A percentile compares a stretch with the other conserved stretches of the same genome.
These are phyloP conservation scores for Aegle marmelos DNA, from an alignment of 345 rosid species.

Conservation along the genomic window DNA sequence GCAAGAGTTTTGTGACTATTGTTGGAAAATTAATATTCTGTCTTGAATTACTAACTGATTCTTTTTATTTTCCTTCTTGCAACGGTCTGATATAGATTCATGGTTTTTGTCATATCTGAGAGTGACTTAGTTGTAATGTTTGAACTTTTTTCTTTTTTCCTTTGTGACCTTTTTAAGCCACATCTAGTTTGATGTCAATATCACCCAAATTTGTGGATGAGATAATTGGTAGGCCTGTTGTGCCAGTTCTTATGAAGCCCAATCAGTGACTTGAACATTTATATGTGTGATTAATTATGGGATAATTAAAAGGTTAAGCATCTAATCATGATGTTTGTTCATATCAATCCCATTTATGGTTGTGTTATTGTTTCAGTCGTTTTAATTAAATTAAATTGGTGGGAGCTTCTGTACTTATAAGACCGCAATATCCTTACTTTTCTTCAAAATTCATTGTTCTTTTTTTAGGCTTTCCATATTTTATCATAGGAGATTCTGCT, in stretches of 20 bases:
- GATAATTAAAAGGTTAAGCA: neutral
- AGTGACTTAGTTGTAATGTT: neutral
- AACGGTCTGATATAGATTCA: neutral
- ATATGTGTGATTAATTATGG: neutral
- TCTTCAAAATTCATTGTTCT: neutral
- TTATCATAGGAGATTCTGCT: neutral
- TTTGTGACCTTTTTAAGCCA: neutral
- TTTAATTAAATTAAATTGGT: neutral
- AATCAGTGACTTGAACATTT: neutral
- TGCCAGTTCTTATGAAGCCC: neutral
- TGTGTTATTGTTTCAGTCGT: neutral
- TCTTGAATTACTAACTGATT: neutral
- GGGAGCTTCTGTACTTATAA: neutral
- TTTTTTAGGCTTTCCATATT: neutral
- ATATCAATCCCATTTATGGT: neutral
- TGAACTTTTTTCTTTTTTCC: neutral
- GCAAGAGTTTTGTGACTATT: neutral
- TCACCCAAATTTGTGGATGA: neutral
- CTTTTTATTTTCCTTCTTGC: neutral
- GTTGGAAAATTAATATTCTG: neutral
- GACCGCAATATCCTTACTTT: neutral
- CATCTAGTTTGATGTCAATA: neutral
- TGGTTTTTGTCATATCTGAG: neutral
- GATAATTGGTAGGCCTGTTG: neutral
- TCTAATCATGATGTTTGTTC: neutral